Base-by-base conservation (phyloP, 306 rosid genomes). In the Dalbergia oliveri region DNA sequence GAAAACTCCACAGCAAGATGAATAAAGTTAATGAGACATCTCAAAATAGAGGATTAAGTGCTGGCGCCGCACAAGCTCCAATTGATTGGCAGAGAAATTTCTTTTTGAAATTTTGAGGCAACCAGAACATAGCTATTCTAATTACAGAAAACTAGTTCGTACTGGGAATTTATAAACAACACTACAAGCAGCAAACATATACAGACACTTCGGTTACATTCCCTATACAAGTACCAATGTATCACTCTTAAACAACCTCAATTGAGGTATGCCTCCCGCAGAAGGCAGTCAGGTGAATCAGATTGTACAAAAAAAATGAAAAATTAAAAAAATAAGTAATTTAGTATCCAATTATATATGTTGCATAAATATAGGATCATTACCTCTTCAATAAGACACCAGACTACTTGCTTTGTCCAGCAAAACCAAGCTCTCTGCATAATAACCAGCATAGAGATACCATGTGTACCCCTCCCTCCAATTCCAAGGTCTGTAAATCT, bases 341-440 rank as follows among this genome's bases (percentile, higher is more conserved):
- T 37, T 37, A 54, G 18, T 53, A 77, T 21, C 63, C 6, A 3
- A 37, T 21, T 31, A 49, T 11, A 21, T 9, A 34, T 39, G 43
- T 58, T 47, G 72, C 18, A 15, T 0, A 15, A 41, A 31, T 14
- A 81, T 39, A 1, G 4, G 15, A 81, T 33, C 2, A 62, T 76
- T 76, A 76, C 78, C 81, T 16, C 4, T 69, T 83, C 50, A 83
- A 54, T 83, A 83, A 64, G 82, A 56, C 31, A 78, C 70, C 50
- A 59, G 9, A 18, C 44, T 50, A 18, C 33, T 66, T 35, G 51
- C 35, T 58, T 61, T 68, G 69, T 79, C 34, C 12, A 84, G 79
- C 11, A 84, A 70, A 73, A 79, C 69, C 8, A 84, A 75, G 35
- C 79, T 84, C 70, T 79, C 87, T 43, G 76, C 56, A 75, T 79